phyloP scores from a whole-genome alignment of 345 rosid species.

The Murraya paniculata region DNA sequence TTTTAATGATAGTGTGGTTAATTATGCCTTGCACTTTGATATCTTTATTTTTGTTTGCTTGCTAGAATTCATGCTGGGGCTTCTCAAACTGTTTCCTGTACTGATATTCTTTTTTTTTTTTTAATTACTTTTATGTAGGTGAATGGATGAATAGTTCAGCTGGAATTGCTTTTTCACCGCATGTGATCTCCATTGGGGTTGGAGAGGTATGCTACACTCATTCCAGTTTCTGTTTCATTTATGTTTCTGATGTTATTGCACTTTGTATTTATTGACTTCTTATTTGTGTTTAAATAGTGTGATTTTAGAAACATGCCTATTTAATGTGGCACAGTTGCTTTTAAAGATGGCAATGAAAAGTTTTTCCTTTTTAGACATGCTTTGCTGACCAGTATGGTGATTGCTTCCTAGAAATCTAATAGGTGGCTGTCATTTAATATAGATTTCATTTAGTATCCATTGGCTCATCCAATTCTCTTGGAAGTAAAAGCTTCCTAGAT shows the following conservation, averaged over 20 bases:
- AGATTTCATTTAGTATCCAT: background rate
- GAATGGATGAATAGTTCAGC: conserved; percentile 99
- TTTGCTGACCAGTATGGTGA: background rate
- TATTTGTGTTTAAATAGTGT: background rate
- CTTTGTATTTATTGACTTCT: background rate
- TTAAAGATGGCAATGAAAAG: background rate
- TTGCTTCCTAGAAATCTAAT: background rate
- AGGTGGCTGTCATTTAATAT: background rate
- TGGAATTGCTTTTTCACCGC: conserved; percentile 92
- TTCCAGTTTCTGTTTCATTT: conserved; percentile 3
- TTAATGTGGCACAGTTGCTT: background rate
- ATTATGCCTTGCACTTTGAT: background rate
- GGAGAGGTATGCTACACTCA: conserved; percentile 65
- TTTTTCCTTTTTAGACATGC: background rate
- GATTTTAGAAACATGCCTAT: background rate
- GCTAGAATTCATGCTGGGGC: background rate
- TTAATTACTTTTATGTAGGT: conserved; percentile 46
- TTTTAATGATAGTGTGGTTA: background rate
- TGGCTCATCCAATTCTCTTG: background rate
- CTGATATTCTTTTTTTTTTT: too few relatives aligned
- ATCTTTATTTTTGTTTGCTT: background rate
- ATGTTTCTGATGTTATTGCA: background rate
- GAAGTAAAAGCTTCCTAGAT: background rate
- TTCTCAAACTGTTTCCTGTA: background rate
- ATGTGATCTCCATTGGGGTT: conserved; percentile 70